Base-by-base conservation (phyloP, 495 filamentous ascomycete species). In the Pyronema domesticum region DNA sequence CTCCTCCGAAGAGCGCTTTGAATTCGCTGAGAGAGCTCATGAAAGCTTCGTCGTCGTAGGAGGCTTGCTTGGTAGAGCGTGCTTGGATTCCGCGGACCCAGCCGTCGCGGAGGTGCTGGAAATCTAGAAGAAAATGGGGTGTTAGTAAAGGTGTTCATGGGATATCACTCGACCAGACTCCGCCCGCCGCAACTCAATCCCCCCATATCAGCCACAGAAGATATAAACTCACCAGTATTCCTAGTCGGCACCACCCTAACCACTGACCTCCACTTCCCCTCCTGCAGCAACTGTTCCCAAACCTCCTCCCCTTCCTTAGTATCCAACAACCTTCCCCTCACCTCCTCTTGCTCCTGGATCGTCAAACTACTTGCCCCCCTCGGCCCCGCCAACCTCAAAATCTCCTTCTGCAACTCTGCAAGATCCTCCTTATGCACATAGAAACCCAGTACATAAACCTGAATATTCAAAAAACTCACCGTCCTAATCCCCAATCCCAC, bases 381-480 rank as follows among this genome's bases (percentile, higher is more conserved):
- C 47, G n/a, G n/a, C n/a, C 76, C 71, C 53, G 71, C 67, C 58
- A 72, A 76, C 37, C 34, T 37, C 53, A 71, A 65, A 42, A 73
- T 63, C 7, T 64, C 66, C 51, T 59, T 66, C 56, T 76, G 72
- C 35, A 76, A 58, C 3, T 72, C 70, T 4, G 72, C 73, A 54
- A 96, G 79, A 61, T 94, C 86, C 37, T 77, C 67, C 3, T 80
- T 88, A 17, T 84, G 83, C 23, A 95, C 73, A 68, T 98, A 98
- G 57, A 91, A 71, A 6, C 91, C 91, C 0, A 94, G 83, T 13
- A 95, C 83, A 71, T 98, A 98, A 53, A 98, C 91, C 65, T 94
- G 80, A 23, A 98, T 84, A n/a, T 77, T 70, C 42, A 98, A 66
- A 64, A 95, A 94, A 37, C 81, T 87, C 15, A 98, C 91, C 7